A percentile compares a stretch with the other conserved stretches of the same genome.
Conservation (phyloP, 345 rosid species). For the Eucalyptus cloeziana region DNA sequence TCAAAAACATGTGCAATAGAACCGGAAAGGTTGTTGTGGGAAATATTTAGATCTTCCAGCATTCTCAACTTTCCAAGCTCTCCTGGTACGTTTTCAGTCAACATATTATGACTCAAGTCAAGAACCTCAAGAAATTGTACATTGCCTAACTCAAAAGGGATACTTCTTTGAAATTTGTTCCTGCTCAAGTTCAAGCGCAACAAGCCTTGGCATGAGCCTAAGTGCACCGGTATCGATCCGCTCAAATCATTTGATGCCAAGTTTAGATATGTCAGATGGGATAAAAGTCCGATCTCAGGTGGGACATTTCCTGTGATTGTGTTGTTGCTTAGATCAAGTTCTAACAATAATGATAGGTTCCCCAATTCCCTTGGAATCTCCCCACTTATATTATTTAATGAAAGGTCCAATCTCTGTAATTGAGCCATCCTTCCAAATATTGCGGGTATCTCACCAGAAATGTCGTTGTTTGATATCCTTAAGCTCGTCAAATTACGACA, state of each 20-base stretch:
- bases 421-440: neutral
- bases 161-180: too few species aligned
- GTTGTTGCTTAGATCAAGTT: neutral
- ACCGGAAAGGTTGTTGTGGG: neutral
- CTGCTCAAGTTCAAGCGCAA: neutral
- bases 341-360: neutral
- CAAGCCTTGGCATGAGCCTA: neutral
- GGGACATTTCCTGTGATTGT: accelerated
- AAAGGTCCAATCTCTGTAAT: neutral
- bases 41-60: too few species aligned
- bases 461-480: neutral
- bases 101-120: neutral
- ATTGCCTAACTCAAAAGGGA: neutral
- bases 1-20: too few species aligned
- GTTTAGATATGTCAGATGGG: neutral
- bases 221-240: accelerated
- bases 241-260: neutral
- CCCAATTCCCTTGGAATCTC: neutral
- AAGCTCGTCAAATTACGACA: neutral
- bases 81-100: too few species aligned
- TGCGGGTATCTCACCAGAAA: neutral
- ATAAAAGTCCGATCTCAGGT: accelerated
- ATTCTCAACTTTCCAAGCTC: neutral
- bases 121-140: neutral
- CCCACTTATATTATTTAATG: neutral